Evolutionary conservation across 257 asterid genomes (phyloP).

Genomic region (Catharanthus roseus): DNA sequence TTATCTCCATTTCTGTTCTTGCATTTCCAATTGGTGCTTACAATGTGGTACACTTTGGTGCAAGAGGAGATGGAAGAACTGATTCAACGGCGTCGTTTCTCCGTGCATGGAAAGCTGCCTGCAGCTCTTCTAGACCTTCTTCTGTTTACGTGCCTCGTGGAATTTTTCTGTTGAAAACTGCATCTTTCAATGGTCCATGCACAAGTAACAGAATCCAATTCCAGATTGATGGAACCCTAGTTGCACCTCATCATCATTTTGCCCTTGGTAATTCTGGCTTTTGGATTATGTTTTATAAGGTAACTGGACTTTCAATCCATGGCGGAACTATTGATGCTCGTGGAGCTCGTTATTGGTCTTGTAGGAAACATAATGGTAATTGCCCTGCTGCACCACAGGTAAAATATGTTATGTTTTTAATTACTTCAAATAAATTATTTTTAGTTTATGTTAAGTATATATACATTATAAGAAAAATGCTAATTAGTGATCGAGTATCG

Average conservation of each 20-base stretch:
- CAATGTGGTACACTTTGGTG: conserved; percentile 59
- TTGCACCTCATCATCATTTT: conserved; percentile 50
- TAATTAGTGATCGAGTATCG: too few species aligned
- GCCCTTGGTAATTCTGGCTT: conserved; percentile 40
- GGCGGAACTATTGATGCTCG: conserved; percentile 73
- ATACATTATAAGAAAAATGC: too few species aligned
- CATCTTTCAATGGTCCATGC: conserved; percentile 62
- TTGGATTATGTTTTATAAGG: conserved; percentile 63
- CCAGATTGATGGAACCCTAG: conserved; percentile 45
- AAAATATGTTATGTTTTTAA: too few species aligned
- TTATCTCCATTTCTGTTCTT: conserved; percentile 4
- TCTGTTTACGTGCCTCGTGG: conserved; percentile 57
- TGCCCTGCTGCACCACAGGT: conserved; percentile 77
- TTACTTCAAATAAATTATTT: too few species aligned
- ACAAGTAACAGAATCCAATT: conserved; percentile 42
- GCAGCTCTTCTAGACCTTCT: conserved; percentile 46
- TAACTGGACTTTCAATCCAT: conserved; percentile 39
- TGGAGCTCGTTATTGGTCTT: conserved; percentile 54
- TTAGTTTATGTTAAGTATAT: too few species aligned
- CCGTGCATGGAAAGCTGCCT: conserved; percentile 66
- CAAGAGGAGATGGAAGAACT: conserved; percentile 60
- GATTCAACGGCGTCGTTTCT: conserved; percentile 58
- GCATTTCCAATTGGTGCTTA: conserved; percentile 29
- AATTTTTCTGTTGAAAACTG: conserved; percentile 32
- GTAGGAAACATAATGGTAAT: conserved; percentile 27